Base-by-base conservation (phyloP, 2,329 filamentous ascomycete species). In the Penicillium corylophilum region DNA sequence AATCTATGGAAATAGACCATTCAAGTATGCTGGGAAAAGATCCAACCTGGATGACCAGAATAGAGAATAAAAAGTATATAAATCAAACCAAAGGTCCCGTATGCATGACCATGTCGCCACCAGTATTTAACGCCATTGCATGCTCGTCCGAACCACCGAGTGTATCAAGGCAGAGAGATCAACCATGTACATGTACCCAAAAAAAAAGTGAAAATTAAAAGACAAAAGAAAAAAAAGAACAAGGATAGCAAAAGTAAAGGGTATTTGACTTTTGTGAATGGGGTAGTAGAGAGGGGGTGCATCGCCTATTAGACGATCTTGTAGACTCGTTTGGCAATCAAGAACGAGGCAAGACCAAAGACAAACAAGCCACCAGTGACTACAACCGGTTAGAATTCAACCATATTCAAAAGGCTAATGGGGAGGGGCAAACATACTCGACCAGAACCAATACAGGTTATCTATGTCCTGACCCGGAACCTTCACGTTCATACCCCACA, bases 401-500 rank as follows among this genome's bases (percentile, higher is more conserved):
- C 16, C 26, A 20, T 15, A 42, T 40, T 15, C 16, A 18, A 38
- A 22, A 20, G n/a, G 4, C 29, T 50, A 41, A 26, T 24, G 28
- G 9, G 42, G 47, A 18, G 44, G 53, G 47, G 20, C 47, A 46
- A 31, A 62, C 70, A 50, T 71, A 77, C 75, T 79, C 15, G 79
- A 84, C 68, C 80, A 83, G 69, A 92, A 94, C 89, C 89, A 94
- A 22, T 76, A 77, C 46, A 93, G 74, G 63, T 88, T 88, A 59
- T 95, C 90, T 53, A 85, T 77, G 41, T 93, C 87, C 71, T 97
- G 93, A 1, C 94, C 94, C 0, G 94, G 94, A 0, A 99, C 94
- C 79, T 90, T 90, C 31, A 93, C 89, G 78, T 99, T 99, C 93
- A 97, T 97, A 46, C 93, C 94, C 92, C 93, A 99, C 64, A 97